These are phyloP conservation scores for Neonectria neomacrospora DNA, from an alignment of 2,329 filamentous ascomycete species.

Conservation along the genomic window DNA sequence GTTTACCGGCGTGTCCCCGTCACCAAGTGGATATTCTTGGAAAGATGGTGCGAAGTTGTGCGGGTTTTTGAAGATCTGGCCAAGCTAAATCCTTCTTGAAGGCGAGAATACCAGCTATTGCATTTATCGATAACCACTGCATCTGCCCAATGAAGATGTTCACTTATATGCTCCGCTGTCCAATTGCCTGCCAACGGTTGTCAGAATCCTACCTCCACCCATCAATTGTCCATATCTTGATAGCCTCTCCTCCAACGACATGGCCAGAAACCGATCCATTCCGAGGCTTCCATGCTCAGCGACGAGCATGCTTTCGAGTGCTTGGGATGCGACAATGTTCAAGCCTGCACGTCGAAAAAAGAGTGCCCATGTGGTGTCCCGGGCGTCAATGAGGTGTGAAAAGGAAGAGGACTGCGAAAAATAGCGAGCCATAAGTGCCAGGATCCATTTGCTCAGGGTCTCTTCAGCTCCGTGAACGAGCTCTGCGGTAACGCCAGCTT, in stretches of 20 bases:
- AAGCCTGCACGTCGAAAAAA: conserved; percentile 51
- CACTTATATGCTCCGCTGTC: conserved; percentile 25
- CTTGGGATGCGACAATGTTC: conserved; percentile 52
- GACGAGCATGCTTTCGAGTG: conserved; percentile 44
- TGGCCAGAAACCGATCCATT: conserved; percentile 47
- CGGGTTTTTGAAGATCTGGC: background rate
- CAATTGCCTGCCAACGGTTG: conserved; percentile 25
- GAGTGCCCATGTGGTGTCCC: conserved; percentile 55
- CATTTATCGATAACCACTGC: too few relatives aligned
- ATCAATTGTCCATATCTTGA: conserved; percentile 43
- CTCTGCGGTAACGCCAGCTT: conserved; percentile 52
- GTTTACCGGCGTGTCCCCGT: background rate
- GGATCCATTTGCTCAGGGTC: conserved; percentile 65
- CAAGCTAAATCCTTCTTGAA: background rate
- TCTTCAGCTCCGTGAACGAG: conserved; percentile 63
- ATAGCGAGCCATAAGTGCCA: conserved; percentile 62
- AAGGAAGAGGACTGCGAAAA: conserved; percentile 42
- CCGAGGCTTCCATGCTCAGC: conserved; percentile 43
- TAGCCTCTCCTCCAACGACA: conserved; percentile 43
- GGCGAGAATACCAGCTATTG: background rate
- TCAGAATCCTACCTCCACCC: conserved; percentile 42
- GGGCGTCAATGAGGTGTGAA: conserved; percentile 50
- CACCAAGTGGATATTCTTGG: background rate
- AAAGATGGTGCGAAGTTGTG: background rate
- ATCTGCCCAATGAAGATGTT: background rate